phyloP scores from a whole-genome alignment of 352 stramenopile genomes.

The Phytophthora rubi region DNA sequence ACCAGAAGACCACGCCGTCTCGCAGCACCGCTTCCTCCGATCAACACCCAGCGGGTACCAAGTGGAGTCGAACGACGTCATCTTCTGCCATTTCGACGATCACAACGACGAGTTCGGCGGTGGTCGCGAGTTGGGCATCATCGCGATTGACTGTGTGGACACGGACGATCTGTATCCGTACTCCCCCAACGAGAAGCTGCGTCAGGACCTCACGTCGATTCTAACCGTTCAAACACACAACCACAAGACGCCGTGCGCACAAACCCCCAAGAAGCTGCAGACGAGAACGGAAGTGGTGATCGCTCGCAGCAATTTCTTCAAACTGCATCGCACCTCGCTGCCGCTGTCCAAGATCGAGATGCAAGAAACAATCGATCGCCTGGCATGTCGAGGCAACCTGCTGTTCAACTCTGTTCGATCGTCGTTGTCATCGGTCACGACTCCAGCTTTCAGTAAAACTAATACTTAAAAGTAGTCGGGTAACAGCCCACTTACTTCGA shows the following conservation, averaged over 20 bases:
- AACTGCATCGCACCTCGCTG: slow-evolving; percentile 36
- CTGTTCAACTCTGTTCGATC: slow-evolving; percentile 33
- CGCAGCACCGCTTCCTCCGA: slow-evolving; percentile 35
- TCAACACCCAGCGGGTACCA: slow-evolving; percentile 34
- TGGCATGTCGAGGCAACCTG: slow-evolving; percentile 33
- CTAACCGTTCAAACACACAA: slow-evolving; percentile 33
- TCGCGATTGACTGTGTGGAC: slow-evolving; percentile 42
- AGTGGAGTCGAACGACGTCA: slow-evolving; percentile 40
- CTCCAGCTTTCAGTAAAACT: neutral
- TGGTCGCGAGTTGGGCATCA: slow-evolving; percentile 29
- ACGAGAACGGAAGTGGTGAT: slow-evolving; percentile 43
- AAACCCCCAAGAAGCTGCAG: slow-evolving; percentile 20
- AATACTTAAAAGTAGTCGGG: neutral
- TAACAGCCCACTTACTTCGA: too few relatives aligned
- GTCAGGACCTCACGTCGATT: slow-evolving; percentile 43
- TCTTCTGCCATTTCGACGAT: slow-evolving; percentile 36
- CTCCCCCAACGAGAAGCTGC: slow-evolving; percentile 31
- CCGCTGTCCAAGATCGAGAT: slow-evolving; percentile 34
- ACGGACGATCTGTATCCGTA: slow-evolving; percentile 46
- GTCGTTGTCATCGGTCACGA: slow-evolving; percentile 4
- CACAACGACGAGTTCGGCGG: slow-evolving; percentile 31
- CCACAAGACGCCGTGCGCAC: slow-evolving; percentile 9
- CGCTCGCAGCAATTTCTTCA: slow-evolving; percentile 43
- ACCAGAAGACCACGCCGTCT: slow-evolving; percentile 17
- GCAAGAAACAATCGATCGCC: slow-evolving; percentile 34